Percentiles rank a stretch among this genome's conserved stretches.
phyloP scores from a whole-genome alignment of 306 rosid genomes.

The Vigna radiata region DNA sequence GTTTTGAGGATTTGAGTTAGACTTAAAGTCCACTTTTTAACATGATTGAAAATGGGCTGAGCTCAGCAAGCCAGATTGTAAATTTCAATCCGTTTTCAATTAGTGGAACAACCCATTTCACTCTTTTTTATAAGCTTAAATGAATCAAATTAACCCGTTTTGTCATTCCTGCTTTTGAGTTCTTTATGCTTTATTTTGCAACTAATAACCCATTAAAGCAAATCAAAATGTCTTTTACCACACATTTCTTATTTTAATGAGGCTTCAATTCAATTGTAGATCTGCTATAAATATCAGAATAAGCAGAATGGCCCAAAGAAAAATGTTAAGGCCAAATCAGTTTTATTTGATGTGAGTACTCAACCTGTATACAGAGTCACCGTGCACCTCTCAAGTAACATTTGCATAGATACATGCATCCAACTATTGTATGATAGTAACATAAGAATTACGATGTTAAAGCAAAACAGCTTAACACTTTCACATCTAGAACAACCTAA shows the following conservation, averaged over 20 bases:
- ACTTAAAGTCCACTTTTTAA: no score
- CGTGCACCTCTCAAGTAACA: neutral
- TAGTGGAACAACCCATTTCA: no score
- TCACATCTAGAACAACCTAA: neutral
- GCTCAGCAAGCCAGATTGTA: no score
- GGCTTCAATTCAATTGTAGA: neutral
- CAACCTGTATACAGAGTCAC: slow-evolving; percentile 2
- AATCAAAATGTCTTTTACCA: neutral
- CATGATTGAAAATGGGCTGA: no score
- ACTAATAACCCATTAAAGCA: neutral
- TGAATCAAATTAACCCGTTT: no score
- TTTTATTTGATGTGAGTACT: neutral
- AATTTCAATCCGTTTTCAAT: no score
- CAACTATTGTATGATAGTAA: neutral
- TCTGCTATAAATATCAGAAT: neutral
- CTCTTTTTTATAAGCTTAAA: no score
- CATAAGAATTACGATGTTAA: neutral
- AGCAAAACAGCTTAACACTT: neutral
- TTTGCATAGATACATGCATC: slow-evolving; percentile 4
- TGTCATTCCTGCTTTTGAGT: neutral
- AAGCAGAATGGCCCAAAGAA: neutral
- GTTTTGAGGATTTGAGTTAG: no score
- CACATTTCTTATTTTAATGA: neutral
- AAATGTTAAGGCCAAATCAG: neutral
- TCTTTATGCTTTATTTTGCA: neutral